Base-by-base conservation (phyloP, 1,139 yeast species). In the Candida neerlandica region DNA sequence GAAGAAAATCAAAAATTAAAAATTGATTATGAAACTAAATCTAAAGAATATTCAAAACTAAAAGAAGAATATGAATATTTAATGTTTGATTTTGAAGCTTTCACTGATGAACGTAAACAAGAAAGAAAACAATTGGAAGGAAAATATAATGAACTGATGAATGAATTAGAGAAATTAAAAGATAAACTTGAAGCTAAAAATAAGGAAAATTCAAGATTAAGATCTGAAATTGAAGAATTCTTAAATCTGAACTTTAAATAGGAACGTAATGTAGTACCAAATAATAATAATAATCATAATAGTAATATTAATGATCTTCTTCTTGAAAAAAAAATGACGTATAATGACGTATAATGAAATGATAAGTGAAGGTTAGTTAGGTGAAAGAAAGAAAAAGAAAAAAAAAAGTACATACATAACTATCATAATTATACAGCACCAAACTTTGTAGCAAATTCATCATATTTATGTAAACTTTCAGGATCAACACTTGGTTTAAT, bases 401-500 rank as follows among this genome's bases (percentile, higher is more conserved):
- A 32, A n/a, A 11, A 32, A 32, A 32, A 4, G 7, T 23, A 23
- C 27, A 4, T 6, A 23, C 9, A 23, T 2, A 23, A 23, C 27
- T 23, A 6, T 2, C 27, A 7, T 23, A 23, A 15, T 19, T 37
- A 37, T 37, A 37, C 41, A 23, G 41, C 41, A 37, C 41, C 41
- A 37, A 37, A 37, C 15, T 37, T 37, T 7, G 29, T 16, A 21
- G 41, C 41, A 19, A 19, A 37, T 23, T 37, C 41, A 23, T 37
- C 41, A 12, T 37, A 37, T 23, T 85, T 83, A 44, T 72, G 71
- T 48, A 94, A 74, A 12, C 97, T 96, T 58, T 91, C 97, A 44
- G 77, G 75, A 34, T 95, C 86, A 5, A 95, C 99, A 65, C 97
- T 89, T 1, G 99, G 98, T 52, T 96, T 78, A 52, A 95, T 92